Percentiles rank a stretch among this genome's conserved stretches.
phyloP scores from a whole-genome alignment of 345 rosid genomes.

The Gossypium turneri region DNA sequence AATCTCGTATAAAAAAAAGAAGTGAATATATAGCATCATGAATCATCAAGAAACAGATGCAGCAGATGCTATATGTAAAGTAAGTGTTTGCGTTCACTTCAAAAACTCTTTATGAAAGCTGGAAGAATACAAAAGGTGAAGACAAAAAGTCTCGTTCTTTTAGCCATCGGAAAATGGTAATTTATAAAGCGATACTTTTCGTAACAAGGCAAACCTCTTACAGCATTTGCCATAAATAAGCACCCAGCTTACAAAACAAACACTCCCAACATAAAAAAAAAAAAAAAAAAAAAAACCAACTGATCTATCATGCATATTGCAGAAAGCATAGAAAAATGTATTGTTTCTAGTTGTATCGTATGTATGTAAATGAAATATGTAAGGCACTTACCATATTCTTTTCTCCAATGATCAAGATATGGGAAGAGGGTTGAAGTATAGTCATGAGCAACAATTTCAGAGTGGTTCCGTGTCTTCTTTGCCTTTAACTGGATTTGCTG shows the following conservation, averaged over 20 bases:
- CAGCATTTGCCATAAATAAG: background rate
- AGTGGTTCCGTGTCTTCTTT: background rate
- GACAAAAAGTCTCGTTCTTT: background rate
- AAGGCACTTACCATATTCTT: conserved; percentile 52
- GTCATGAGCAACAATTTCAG: conserved; percentile 52
- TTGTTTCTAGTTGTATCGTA: background rate
- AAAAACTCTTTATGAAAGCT: background rate
- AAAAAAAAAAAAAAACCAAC: background rate
- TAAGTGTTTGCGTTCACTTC: background rate
- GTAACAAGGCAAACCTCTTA: background rate
- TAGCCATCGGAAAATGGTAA: background rate
- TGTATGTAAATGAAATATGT: background rate
- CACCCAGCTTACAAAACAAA: background rate
- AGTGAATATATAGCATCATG: background rate
- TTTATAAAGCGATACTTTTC: background rate
- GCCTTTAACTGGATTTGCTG: conserved; percentile 38
- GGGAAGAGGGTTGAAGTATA: conserved; percentile 74
- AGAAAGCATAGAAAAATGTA: background rate
- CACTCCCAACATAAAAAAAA: no score
- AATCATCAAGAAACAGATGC: background rate
- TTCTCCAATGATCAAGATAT: conserved; percentile 69
- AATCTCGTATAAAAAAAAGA: background rate
- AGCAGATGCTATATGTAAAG: background rate
- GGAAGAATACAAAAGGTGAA: background rate
- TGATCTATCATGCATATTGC: background rate